Base-by-base conservation (phyloP, 805 yeast genomes). In the Priceomyces fermenticarens region DNA sequence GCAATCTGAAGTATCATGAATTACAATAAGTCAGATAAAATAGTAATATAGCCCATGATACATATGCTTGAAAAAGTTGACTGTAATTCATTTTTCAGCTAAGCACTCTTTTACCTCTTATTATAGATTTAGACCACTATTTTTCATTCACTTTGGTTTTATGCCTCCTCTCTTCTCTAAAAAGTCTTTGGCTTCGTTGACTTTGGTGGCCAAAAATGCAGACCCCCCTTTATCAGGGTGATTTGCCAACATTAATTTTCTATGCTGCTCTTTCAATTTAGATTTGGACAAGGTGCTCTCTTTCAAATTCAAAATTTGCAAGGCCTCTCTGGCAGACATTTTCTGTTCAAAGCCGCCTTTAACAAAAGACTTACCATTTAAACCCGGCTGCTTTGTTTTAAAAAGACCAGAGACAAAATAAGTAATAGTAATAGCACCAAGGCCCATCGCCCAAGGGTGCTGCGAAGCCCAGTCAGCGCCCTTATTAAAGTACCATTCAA, bases 181-280 rank as follows among this genome's bases (percentile, higher is more conserved):
- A 53, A 85, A 77, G 53, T 81, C 90, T 60, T 85, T 89, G 20
- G 97, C 97, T 66, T 90, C 96, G 60, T 90, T 90, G 46, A 90
- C 84, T 70, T 90, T 90, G 43, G 90, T 82, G 35, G 97, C 96
- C 62, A 90, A 61, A 54, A 77, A 88, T 20, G 95, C 86, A 9
- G 95, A 84, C 2, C 97, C 97, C 27, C 97, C 97, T 58, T 82
- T 85, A 68, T 90, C 97, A 9, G 97, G 97, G 58, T 90, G 97
- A 61, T 90, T 90, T 37, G 85, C 77, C 64, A 88, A 65, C 93
- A 90, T 86, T 54, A 89, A 83, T 52, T 72, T 73, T 65, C 96
- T 78, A 59, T 90, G 96, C 44, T 81, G 82, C 46, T 83, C 88
- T 57, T 85, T 84, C 54, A 89, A 71, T 53, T 74, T 81, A 44